phyloP scores from a whole-genome alignment of 2,329 filamentous ascomycete genomes.

The Simplicillium aogashimaense region DNA sequence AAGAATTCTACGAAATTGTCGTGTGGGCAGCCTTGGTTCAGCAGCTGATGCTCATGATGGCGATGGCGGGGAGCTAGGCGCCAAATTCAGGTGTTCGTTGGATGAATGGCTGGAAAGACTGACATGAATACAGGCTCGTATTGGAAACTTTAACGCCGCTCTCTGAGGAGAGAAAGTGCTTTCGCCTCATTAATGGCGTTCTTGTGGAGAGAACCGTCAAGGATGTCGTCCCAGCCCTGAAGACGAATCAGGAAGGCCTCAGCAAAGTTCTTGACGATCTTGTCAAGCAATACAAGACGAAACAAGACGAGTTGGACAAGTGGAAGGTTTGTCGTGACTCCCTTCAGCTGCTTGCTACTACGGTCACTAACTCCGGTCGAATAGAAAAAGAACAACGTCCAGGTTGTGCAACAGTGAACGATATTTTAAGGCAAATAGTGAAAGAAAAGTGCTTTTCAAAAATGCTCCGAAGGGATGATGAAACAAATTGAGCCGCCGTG shows the following conservation, averaged over 20 bases:
- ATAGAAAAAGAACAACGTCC: slow-evolving; percentile 83
- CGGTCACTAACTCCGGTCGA: slow-evolving; percentile 10
- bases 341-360: neutral
- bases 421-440: neutral
- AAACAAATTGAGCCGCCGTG: neutral
- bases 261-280: slow-evolving; percentile 91
- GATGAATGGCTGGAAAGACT: neutral
- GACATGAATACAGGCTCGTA: slow-evolving; percentile 57
- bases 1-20: slow-evolving; percentile 28
- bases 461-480: slow-evolving; percentile 6
- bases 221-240: slow-evolving; percentile 82
- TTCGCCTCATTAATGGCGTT: slow-evolving; percentile 97
- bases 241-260: slow-evolving; percentile 88
- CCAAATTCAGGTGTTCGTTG: neutral
- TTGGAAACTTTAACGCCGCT: slow-evolving; percentile 84
- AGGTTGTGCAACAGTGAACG: slow-evolving; percentile 66
- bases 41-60: too few species aligned
- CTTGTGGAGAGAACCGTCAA: slow-evolving; percentile 88
- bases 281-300: slow-evolving; percentile 90
- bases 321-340: slow-evolving; percentile 72
- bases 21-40: too few species aligned
- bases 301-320: slow-evolving; percentile 90
- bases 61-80: too few species aligned
- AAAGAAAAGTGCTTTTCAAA: slow-evolving; percentile 14
- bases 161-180: slow-evolving; percentile 82